Conservation (phyloP, 148 eudicot species). For the Rhododendron mucronatum region DNA sequence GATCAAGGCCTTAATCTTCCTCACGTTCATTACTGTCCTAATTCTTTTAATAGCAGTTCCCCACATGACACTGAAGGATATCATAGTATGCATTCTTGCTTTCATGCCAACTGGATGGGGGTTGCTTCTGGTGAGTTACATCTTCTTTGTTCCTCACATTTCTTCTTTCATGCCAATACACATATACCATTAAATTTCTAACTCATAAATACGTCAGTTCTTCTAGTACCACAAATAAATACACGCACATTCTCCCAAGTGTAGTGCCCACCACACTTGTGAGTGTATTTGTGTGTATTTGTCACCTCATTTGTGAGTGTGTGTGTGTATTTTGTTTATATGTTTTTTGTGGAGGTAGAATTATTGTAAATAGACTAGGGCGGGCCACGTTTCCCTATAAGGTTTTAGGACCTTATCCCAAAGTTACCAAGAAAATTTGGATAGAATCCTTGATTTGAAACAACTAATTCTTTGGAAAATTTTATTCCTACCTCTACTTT, state of each 20-base stretch:
- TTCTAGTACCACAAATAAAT: not conserved
- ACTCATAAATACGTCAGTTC: not conserved
- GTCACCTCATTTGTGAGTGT: too few species aligned
- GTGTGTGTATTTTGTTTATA: not conserved
- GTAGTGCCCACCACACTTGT: not conserved
- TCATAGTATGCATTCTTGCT: constrained; percentile 54
- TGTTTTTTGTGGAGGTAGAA: not conserved
- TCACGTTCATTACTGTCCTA: constrained; percentile 33
- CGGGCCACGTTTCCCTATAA: not conserved
- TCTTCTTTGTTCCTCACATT: not conserved
- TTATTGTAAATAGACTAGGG: not conserved
- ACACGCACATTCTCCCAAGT: not conserved
- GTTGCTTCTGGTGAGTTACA: constrained; percentile 46
- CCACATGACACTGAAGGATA: constrained; percentile 42
- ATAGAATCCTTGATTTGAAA: not conserved
- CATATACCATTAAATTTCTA: not conserved
- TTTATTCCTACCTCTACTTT: not conserved
- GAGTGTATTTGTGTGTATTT: too few species aligned
- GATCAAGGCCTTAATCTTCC: constrained; percentile 43
- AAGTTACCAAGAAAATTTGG: not conserved
- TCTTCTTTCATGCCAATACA: not conserved
- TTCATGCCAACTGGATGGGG: constrained; percentile 78
- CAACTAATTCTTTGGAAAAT: not conserved
- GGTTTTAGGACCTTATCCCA: not conserved
- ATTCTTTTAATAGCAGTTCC: constrained; percentile 33